These are phyloP conservation scores for Acer campestre DNA, from an alignment of 345 rosid genomes.

Conservation along the genomic window DNA sequence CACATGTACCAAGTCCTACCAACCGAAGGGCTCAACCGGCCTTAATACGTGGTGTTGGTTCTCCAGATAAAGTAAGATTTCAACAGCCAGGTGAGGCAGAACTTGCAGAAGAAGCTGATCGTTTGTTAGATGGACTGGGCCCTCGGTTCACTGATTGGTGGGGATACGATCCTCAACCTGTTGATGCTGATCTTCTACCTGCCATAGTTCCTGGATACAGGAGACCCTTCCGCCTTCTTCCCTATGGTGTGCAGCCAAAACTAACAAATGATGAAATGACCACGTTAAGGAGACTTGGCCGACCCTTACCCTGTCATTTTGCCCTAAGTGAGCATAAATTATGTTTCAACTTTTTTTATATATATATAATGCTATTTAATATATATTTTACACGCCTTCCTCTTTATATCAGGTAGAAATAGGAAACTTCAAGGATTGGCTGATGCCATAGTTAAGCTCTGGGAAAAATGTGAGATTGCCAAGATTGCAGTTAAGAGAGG, in stretches of 20 bases:
- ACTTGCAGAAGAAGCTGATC: constrained; percentile 74
- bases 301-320: constrained; percentile 91
- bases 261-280: constrained; percentile 95
- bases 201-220: constrained; percentile 74
- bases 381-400: constrained; percentile 23
- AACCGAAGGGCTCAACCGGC: constrained; percentile 33
- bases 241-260: constrained; percentile 74
- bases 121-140: constrained; percentile 82
- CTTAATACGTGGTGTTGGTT: constrained; percentile 69
- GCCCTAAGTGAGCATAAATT: constrained; percentile 58
- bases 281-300: constrained; percentile 81
- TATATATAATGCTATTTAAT: constrained; percentile 7
- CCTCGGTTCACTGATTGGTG: constrained; percentile 93
- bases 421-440: constrained; percentile 89
- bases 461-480: constrained; percentile 97
- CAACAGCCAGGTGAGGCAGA: constrained; percentile 79
- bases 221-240: constrained; percentile 94
- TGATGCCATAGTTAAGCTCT: constrained; percentile 75
- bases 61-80: constrained; percentile 73
- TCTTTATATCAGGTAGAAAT: constrained; percentile 68
- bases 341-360: constrained; percentile 4
- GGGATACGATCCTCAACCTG: constrained; percentile 93
- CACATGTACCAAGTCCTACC: constrained; percentile 28
- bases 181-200: constrained; percentile 92
- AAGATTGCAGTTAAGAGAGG: constrained; percentile 97